phyloP scores from a whole-genome alignment of 2,329 filamentous ascomycete species.

The Trichoderma cornu-damae region DNA sequence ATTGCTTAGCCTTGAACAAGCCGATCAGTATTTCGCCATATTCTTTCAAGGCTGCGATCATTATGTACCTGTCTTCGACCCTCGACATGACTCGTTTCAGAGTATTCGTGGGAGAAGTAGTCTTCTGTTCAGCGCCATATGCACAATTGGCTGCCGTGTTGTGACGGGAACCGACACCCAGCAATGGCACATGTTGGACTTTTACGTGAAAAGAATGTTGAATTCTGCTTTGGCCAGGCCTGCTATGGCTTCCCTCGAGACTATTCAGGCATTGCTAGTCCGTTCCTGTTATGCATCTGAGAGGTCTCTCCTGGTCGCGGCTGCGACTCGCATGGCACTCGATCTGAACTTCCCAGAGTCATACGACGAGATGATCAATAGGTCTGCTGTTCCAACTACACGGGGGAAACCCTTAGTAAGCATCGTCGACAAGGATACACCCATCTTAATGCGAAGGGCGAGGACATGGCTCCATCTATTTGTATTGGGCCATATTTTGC shows the following conservation, averaged over 20 bases:
- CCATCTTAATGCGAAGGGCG: constrained; percentile 37
- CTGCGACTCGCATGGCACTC: constrained; percentile 47
- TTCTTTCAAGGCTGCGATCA: constrained; percentile 29
- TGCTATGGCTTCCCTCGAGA: constrained; percentile 38
- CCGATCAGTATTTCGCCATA: constrained; percentile 23
- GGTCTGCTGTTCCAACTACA: not conserved
- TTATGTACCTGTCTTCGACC: constrained; percentile 28
- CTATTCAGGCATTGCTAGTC: constrained; percentile 47
- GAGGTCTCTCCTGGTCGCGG: constrained; percentile 44
- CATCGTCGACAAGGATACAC: constrained; percentile 23
- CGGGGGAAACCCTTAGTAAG: not conserved
- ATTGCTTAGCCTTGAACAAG: constrained; percentile 24
- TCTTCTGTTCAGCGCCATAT: constrained; percentile 48
- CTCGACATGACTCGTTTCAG: constrained; percentile 38
- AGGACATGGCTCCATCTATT: constrained; percentile 50
- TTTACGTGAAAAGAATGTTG: constrained; percentile 41
- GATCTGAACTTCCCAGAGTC: constrained; percentile 43
- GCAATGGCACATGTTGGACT: constrained; percentile 39
- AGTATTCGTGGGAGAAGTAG: constrained; percentile 43
- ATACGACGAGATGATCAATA: constrained; percentile 36
- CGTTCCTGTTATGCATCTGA: constrained; percentile 50
- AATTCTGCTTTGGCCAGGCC: constrained; percentile 32
- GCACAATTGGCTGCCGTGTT: constrained; percentile 47
- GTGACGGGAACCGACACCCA: constrained; percentile 35
- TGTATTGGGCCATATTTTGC: constrained; percentile 47